Conservation (phyloP, 257 asterid species). For the Salvia rosmarinus region DNA sequence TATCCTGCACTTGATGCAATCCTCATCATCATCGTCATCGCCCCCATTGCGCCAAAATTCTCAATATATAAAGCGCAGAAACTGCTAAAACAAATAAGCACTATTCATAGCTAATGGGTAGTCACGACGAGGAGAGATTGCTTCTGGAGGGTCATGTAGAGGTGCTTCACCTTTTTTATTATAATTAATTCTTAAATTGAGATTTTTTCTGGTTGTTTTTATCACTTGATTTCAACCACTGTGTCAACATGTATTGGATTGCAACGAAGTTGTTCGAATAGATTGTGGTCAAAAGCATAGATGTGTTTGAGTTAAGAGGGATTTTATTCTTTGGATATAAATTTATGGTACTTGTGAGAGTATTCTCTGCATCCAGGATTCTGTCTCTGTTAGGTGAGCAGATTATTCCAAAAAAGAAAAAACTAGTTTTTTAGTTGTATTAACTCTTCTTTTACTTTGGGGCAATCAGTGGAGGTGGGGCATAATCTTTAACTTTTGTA, state of each 20-base stretch:
- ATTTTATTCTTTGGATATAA: conserved; percentile 24
- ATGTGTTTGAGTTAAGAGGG: conserved; percentile 5
- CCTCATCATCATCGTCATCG: conserved; percentile 14
- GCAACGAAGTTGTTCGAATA: not conserved
- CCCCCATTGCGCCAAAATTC: conserved; percentile 3
- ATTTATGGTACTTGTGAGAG: not conserved
- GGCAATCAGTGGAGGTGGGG: not conserved
- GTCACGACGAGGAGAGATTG: conserved; percentile 61
- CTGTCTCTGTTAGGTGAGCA: not conserved
- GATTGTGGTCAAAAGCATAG: not conserved
- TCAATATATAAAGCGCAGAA: not conserved
- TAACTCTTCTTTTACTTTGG: not conserved
- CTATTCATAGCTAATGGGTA: conserved; percentile 45
- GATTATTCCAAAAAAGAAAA: not conserved
- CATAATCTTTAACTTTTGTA: not conserved
- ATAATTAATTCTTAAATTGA: not conserved
- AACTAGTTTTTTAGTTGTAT: not conserved
- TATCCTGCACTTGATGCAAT: not conserved
- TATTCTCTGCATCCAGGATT: conserved; percentile 17
- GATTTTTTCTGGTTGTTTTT: conserved; percentile 3
- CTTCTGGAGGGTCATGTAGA: conserved; percentile 60
- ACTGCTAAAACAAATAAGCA: not conserved
- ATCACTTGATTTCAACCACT: not conserved
- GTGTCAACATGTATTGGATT: not conserved
- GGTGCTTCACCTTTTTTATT: conserved; percentile 43